These are phyloP conservation scores for Plantago ovata DNA, from an alignment of 257 asterid species.

Conservation along the genomic window DNA sequence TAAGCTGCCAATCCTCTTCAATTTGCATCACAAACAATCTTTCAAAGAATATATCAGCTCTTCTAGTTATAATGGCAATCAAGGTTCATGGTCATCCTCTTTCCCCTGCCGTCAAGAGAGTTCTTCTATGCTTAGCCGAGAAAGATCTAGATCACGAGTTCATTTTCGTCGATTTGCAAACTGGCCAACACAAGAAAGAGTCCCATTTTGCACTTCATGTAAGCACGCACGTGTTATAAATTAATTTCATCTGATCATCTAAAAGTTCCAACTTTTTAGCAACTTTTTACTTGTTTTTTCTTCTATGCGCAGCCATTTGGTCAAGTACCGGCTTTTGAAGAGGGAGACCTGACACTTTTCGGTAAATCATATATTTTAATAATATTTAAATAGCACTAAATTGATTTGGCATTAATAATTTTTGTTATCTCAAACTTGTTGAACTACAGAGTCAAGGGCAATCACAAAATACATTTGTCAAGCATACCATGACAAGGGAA, in stretches of 20 bases:
- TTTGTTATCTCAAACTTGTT: too few species aligned
- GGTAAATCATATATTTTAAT: too few species aligned
- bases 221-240: too few species aligned
- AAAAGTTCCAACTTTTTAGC: too few species aligned
- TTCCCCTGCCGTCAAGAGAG: slow-evolving; percentile 37
- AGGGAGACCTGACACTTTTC: slow-evolving; percentile 41
- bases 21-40: background rate
- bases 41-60: too few species aligned
- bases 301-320: slow-evolving; percentile 45
- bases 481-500: slow-evolving; percentile 37
- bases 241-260: background rate
- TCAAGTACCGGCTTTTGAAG: slow-evolving; percentile 43
- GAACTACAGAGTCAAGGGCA: slow-evolving; percentile 45
- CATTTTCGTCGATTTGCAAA: slow-evolving; percentile 21
- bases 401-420: too few species aligned
- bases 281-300: background rate
- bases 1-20: background rate
- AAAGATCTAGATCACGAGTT: slow-evolving; percentile 32
- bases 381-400: too few species aligned
- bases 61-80: slow-evolving; percentile 35
- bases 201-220: slow-evolving; percentile 38
- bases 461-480: slow-evolving; percentile 35
- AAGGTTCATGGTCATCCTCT: slow-evolving; percentile 36
- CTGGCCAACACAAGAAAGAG: slow-evolving; percentile 41
- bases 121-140: slow-evolving; percentile 32